Conservation (phyloP, 495 filamentous ascomycete genomes). For the Daldinia grandis region DNA sequence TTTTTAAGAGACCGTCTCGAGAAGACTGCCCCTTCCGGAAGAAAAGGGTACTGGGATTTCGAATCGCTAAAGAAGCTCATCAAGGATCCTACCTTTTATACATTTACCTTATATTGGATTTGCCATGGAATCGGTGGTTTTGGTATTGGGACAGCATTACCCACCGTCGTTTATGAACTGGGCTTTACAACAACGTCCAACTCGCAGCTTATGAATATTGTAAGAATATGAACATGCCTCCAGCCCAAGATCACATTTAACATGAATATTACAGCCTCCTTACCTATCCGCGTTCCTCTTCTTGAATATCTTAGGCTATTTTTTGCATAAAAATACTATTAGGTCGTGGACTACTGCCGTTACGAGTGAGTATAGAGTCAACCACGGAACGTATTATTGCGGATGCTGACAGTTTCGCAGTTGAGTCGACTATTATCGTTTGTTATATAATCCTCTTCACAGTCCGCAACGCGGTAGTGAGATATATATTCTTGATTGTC, state of each 20-base stretch:
- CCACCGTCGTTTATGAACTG: slow-evolving; percentile 56
- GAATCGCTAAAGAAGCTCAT: slow-evolving; percentile 43
- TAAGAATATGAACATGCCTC: slow-evolving; percentile 30
- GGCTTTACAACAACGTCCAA: slow-evolving; percentile 52
- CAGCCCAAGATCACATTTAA: slow-evolving; percentile 3
- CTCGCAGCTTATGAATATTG: slow-evolving; percentile 57
- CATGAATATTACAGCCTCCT: slow-evolving; percentile 46
- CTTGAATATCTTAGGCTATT: slow-evolving; percentile 48
- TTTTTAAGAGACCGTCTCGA: slow-evolving; percentile 41
- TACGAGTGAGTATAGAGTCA: slow-evolving; percentile 41
- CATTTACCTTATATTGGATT: slow-evolving; percentile 52
- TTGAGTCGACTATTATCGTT: slow-evolving; percentile 53
- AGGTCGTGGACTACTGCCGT: slow-evolving; percentile 54
- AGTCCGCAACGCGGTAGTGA: slow-evolving; percentile 49
- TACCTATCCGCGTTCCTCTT: slow-evolving; percentile 53
- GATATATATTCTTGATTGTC: slow-evolving; percentile 53
- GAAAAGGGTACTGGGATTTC: slow-evolving; percentile 44
- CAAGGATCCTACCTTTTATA: slow-evolving; percentile 49
- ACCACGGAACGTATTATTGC: not conserved
- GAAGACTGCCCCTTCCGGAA: slow-evolving; percentile 27
- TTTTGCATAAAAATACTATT: slow-evolving; percentile 50
- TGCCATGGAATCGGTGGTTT: slow-evolving; percentile 57
- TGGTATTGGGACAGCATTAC: slow-evolving; percentile 52
- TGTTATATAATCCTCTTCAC: slow-evolving; percentile 58
- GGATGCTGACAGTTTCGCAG: slow-evolving; percentile 32